A percentile compares a stretch with the other conserved stretches of the same genome.
phyloP scores from a whole-genome alignment of 805 yeast genomes.

The Nakazawaea molendinolei region DNA sequence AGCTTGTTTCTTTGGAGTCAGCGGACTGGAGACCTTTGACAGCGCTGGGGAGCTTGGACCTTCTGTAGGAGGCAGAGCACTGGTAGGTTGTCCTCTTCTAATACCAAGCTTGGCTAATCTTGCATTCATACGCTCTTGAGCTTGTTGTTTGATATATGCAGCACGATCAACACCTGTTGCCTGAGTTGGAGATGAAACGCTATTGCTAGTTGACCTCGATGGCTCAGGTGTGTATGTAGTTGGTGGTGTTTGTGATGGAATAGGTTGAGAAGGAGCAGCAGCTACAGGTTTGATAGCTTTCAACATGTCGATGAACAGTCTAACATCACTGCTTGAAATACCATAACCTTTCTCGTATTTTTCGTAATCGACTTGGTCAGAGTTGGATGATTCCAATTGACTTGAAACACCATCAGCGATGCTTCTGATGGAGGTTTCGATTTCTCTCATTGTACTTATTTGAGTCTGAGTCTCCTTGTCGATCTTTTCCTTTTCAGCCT shows the following conservation, averaged over 20 bases:
- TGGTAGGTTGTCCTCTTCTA: constrained; percentile 24
- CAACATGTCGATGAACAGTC: constrained; percentile 52
- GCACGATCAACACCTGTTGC: constrained; percentile 50
- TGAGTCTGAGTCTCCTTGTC: constrained; percentile 48
- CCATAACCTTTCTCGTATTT: constrained; percentile 84
- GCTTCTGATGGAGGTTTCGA: constrained; percentile 63
- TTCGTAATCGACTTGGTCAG: constrained; percentile 43
- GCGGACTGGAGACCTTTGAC: background rate
- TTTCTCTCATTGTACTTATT: constrained; percentile 58
- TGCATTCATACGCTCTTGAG: constrained; percentile 77
- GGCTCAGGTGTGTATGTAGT: constrained; percentile 12
- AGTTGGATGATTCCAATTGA: constrained; percentile 22
- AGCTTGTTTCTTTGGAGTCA: background rate
- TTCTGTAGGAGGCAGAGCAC: background rate
- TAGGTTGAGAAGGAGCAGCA: too few relatives aligned
- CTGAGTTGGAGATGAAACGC: background rate
- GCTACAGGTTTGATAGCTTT: constrained; percentile 25
- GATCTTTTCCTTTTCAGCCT: constrained; percentile 44
- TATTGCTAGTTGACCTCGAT: constrained; percentile 3
- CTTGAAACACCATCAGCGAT: constrained; percentile 35
- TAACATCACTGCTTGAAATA: constrained; percentile 56
- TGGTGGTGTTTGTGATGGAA: constrained; percentile 6
- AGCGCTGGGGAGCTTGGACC: background rate
- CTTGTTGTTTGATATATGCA: constrained; percentile 77
- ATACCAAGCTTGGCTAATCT: constrained; percentile 78